Base-by-base conservation (phyloP, 106 monocot species). In the Vanilla planifolia region DNA sequence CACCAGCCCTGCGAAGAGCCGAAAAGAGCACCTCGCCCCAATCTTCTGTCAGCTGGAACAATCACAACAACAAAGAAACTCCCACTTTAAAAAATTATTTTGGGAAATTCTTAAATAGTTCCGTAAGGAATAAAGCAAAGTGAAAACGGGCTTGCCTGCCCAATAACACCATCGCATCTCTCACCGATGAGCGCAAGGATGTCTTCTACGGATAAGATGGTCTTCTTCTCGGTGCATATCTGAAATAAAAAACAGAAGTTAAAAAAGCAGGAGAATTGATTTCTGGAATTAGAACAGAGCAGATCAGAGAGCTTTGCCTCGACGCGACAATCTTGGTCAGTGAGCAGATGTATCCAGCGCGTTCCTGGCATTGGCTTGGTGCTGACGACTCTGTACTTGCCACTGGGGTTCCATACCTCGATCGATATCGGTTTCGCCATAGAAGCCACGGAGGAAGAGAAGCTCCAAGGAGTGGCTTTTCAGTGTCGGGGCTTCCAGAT, bases 341-440 rank as follows among this genome's bases (percentile, higher is more conserved):
- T 88, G 11, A 98, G 78, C 56, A 98, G 91, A 29, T 65, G 73
- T 43, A 98, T 98, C 96, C 96, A 98, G 19, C 91, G 91, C 52
- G 77, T 88, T n/a, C 96, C 96, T 10, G 96, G 96, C 96, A 98
- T 98, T 66, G 96, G 35, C 28, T 98, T 98, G 79, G 96, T 98
- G 85, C 96, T 98, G 63, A 98, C 51, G 20, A 98, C 90, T 51
- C 96, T 81, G 77, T 91, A 91, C 68, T 78, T 98, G 6, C 96
- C 96, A 42, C 67, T 98, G 3, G 91, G 91, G 59, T 98, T 98
- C 96, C 96, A 98, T 6, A 98, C 90, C 61, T 91, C 80, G 17
- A 98, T 76, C 9, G 91, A 88, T 2, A 98, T 81, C 21, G 96
- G 91, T 64, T 77, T 88, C n/a, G 85, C 89, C 96, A 91, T 55